Base-by-base conservation (phyloP, 352 stramenopile species). In the Salisapilia sapeloensis region DNA sequence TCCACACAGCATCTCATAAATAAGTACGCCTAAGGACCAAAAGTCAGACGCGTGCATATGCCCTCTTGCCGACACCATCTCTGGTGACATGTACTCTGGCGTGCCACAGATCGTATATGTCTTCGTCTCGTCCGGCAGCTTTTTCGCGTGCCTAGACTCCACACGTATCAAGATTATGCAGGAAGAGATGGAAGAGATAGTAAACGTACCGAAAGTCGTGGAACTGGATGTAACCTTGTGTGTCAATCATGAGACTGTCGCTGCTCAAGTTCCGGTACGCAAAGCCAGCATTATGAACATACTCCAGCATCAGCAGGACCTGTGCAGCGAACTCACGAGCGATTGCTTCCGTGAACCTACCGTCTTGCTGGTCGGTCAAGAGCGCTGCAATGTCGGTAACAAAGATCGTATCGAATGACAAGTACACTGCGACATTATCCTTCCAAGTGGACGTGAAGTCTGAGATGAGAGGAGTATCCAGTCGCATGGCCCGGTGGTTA, bases 101-200 rank as follows among this genome's bases (percentile, higher is more conserved):
- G 76, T 92, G 6, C 76, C 76, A 27, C 75, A 91, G 38, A 93
- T 82, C 20, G 78, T 92, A 50, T 87, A 86, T 19, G 78, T 92
- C 9, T 71, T 62, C 13, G 60, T 62, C 37, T 86, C 65, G 33
- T 90, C 74, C 6, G 66, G 64, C 4, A 85, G 59, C 27, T 79
- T 79, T 42, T 85, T 85, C 66, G 83, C 79, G 48, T 82, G 64
- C 24, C 67, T 69, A 13, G n/a, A 13, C 6, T 22, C 20, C 11
- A 36, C 2, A 27, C 19, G 14, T 32, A 33, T 26, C 37, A 10
- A 36, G 9, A 6, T 13, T 4, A 46, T 21, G 34, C 9, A 2
- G 29, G 38, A n/a, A 8, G 24, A 10, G 23, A 12, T 6, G 16
- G 6, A 44, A 24, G 20, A 8, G 9, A 23, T 14, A 14, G 31